Percentiles rank a stretch among this genome's conserved stretches.
Evolutionary conservation across 2,329 filamentous ascomycete genomes (phyloP).

Genomic region (Simplicillium aogashimaense): DNA sequence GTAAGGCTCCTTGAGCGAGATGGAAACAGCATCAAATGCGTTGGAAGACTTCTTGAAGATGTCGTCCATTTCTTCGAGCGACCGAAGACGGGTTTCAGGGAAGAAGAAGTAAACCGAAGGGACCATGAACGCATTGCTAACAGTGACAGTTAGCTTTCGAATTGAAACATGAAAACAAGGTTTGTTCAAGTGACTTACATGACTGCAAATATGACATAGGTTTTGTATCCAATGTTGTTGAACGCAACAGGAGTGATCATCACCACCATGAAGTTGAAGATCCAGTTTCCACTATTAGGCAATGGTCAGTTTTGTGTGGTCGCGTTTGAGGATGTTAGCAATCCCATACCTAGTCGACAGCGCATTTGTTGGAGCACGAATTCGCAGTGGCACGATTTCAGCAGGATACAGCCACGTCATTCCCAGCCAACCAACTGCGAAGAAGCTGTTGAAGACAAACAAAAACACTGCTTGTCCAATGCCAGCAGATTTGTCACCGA

Average conservation of each 20-base stretch:
- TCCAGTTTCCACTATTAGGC: conserved; percentile 2
- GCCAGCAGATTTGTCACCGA: conserved; percentile 3
- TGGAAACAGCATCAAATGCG: conserved; percentile 2
- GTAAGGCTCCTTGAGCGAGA: conserved; percentile 2
- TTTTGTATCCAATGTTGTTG: conserved; percentile 4
- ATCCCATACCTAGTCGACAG: conserved; percentile 33
- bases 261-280: conserved; percentile 6
- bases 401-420: conserved; percentile 47
- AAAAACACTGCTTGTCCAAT: conserved; percentile 28
- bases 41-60: conserved; percentile 5
- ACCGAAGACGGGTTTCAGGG: conserved; percentile 4
- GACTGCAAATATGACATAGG: conserved; percentile 4
- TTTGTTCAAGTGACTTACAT: conserved; percentile 1
- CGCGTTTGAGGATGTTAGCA: too few relatives aligned
- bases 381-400: conserved; percentile 35
- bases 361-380: conserved; percentile 28
- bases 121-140: conserved; percentile 4
- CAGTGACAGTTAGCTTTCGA: background rate
- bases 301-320: background rate
- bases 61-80: conserved; percentile 4
- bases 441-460: conserved; percentile 58
- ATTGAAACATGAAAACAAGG: background rate
- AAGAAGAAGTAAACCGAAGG: conserved; percentile 5
- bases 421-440: conserved; percentile 52
- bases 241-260: conserved; percentile 5